Conservation (phyloP, 169 alveolate species). For the Eimeria necatrix region DNA sequence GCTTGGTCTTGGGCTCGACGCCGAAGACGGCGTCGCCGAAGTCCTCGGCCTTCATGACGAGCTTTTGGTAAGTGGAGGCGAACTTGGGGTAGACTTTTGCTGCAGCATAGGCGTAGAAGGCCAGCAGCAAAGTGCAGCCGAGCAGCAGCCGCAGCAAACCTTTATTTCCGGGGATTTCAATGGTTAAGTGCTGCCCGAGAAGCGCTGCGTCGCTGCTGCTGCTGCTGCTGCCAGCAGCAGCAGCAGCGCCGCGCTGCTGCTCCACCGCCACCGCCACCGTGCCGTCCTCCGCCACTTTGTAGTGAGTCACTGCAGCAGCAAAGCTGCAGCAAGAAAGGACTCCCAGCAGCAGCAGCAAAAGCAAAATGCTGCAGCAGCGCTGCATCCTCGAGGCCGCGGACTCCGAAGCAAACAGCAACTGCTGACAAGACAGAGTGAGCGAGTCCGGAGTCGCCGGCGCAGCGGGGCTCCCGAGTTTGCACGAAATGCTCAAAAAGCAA, state of each 20-base stretch:
- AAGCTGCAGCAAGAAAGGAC: not conserved
- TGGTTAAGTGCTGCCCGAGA: not conserved
- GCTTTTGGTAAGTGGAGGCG: not conserved
- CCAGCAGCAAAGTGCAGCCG: not conserved
- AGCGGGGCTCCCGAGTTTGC: no score
- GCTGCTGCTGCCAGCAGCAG: not conserved
- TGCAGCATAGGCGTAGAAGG: not conserved
- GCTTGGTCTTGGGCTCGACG: slow-evolving; percentile 1
- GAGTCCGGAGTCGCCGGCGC: no score
- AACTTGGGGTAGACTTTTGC: not conserved
- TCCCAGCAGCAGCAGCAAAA: slow-evolving; percentile 16
- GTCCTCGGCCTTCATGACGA: not conserved
- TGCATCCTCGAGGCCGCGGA: not conserved
- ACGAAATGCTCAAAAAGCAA: no score
- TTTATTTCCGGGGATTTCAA: not conserved
- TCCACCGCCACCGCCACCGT: not conserved
- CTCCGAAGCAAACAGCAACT: slow-evolving; percentile 4
- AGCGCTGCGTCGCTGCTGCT: slow-evolving; percentile 56
- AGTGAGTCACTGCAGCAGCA: slow-evolving; percentile 26
- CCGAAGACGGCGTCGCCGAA: slow-evolving; percentile 42
- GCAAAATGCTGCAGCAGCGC: slow-evolving; percentile 20
- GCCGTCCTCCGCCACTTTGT: not conserved
- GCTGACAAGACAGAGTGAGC: not conserved
- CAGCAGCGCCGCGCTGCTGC: not conserved
- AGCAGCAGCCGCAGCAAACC: not conserved